Evolutionary conservation across 2,329 filamentous ascomycete genomes (phyloP), one percentile per base, ranked within the genome.

Genomic region (Aspergillus phoenicis): DNA sequence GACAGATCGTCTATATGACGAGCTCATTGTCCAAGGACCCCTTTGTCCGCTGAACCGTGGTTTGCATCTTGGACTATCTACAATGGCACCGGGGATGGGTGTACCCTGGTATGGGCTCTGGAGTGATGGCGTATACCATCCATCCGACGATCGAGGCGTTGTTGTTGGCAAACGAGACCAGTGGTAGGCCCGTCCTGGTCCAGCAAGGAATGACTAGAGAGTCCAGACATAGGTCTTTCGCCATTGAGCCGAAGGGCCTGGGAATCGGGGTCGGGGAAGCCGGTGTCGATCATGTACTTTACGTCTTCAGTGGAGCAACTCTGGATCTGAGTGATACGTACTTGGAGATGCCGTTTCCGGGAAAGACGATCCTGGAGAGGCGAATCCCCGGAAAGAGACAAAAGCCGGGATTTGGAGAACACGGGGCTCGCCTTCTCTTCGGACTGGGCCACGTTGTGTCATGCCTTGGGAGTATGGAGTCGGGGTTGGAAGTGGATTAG

Each of bases 261-360:
- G 57, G 57, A 2, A 65, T 62, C 4, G 61, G 59, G 13, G 66
- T 36, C 38, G 8, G 65, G 66, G 2, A 64, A 62, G 10, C 58
- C 66, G 6, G 54, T 36, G 49, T 67, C 64, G 39, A 66, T 57
- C 11, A 68, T 33, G 39, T 65, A 66, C 39, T 55, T n/a, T 20
- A 64, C 53, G 24, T 54, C 59, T 17, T 60, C 11, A 2, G 66
- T 24, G 3, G 57, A 60, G 22, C 48, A 47, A 15, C 33, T 6
- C 11, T 36, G 33, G 33, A 36, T 36, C 33, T 62, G 38, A 33
- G 66, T 67, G 5, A 60, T 63, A 8, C 41, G 28, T 7, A 8
- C 41, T 36, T 7, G 11, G 8, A 15, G 33, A 36, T 36, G 28
- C 51, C 2, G 52, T 54, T 48, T 33, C 63, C 64, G 5, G 62